Evolutionary conservation across 768 basidiomycete genomes (phyloP).

Genomic region (Boletellus sp.): DNA sequence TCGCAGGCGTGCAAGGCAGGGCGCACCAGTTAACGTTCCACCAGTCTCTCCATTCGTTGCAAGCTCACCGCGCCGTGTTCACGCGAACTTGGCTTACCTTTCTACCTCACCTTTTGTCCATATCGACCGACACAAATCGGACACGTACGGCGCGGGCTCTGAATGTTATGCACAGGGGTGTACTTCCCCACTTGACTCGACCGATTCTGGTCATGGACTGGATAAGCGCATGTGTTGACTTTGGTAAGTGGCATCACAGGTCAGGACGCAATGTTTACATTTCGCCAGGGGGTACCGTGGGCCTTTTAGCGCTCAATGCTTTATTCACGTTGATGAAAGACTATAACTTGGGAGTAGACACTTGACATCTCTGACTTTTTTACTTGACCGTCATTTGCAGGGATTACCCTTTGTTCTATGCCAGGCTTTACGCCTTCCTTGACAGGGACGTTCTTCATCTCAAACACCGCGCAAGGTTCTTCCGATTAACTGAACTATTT

Average conservation of each 20-base stretch:
- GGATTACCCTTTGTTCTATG: conserved; percentile 95
- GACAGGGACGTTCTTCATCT: conserved; percentile 86
- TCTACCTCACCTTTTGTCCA: conserved; percentile 53
- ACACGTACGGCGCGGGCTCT: conserved; percentile 54
- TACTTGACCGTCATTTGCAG: conserved; percentile 38
- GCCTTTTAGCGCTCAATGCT: conserved; percentile 86
- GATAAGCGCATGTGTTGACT: conserved; percentile 79
- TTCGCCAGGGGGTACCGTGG: conserved; percentile 69
- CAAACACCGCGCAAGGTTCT: conserved; percentile 92
- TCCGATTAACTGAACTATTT: conserved; percentile 88
- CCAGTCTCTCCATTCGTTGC: conserved; percentile 70
- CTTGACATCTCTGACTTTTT: background rate
- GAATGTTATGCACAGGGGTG: conserved; percentile 76
- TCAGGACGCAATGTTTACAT: background rate
- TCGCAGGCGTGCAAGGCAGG: conserved; percentile 41
- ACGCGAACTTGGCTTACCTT: conserved; percentile 77
- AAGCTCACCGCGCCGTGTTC: conserved; percentile 78
- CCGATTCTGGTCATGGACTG: conserved; percentile 88
- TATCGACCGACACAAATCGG: conserved; percentile 29
- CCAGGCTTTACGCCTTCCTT: conserved; percentile 84
- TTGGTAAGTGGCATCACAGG: conserved; percentile 45
- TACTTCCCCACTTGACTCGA: conserved; percentile 79
- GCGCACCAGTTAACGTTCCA: conserved; percentile 67
- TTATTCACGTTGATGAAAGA: conserved; percentile 88
- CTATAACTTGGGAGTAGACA: conserved; percentile 77